Conservation (phyloP, 2,329 filamentous ascomycete species). For the Neopestalotiopsis rosae region DNA sequence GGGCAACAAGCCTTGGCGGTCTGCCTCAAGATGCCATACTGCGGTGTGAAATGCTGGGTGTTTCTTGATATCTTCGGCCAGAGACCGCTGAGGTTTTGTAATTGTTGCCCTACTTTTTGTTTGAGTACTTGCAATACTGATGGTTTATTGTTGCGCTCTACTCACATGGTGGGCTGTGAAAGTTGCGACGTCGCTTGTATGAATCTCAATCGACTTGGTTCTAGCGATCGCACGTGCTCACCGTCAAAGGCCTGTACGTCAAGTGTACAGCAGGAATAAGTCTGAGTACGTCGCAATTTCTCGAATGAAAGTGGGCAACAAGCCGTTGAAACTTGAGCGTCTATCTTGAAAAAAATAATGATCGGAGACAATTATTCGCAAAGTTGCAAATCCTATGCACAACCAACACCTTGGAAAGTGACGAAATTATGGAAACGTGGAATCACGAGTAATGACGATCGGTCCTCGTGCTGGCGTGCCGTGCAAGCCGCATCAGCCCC, state of each 20-base stretch:
- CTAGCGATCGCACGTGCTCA: not conserved
- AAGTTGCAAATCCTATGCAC: not conserved
- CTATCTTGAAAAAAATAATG: not conserved
- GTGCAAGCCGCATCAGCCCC: not conserved
- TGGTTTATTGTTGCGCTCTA: not conserved
- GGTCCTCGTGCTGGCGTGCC: not conserved
- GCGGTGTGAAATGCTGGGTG: constrained; percentile 72
- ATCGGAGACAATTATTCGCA: not conserved
- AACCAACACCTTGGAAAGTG: not conserved
- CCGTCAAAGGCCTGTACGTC: not conserved
- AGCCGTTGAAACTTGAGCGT: not conserved
- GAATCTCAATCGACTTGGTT: not conserved
- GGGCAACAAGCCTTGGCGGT: constrained; percentile 61
- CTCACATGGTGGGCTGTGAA: not conserved
- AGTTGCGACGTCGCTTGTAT: not conserved
- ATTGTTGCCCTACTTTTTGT: not conserved
- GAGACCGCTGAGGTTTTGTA: constrained; percentile 21
- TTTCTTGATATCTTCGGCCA: constrained; percentile 36
- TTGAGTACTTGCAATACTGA: not conserved
- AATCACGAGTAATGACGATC: not conserved
- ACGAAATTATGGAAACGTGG: constrained; percentile 1
- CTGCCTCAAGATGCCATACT: constrained; percentile 73
- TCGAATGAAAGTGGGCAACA: not conserved
- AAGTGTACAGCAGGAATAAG: not conserved
- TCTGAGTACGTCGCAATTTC: not conserved